phyloP scores from a whole-genome alignment of 75 land plant species.

The Cunninghamia lanceolata region DNA sequence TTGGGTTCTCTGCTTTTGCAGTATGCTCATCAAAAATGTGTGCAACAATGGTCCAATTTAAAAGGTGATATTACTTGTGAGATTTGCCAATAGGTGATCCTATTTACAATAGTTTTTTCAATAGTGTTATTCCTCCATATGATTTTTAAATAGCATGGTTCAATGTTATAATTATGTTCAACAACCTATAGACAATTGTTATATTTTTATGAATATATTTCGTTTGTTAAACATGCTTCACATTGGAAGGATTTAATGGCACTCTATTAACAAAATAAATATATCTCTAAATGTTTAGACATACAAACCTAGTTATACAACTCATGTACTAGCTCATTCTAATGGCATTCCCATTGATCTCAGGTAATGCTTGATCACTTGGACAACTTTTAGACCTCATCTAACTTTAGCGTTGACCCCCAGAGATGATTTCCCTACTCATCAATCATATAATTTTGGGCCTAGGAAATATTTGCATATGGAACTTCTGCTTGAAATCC shows the following conservation, averaged over 20 bases:
- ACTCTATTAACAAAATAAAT: background rate
- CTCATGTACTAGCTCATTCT: conserved; percentile 34
- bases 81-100: conserved; percentile 55
- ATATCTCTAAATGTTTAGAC: conserved; percentile 28
- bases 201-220: background rate
- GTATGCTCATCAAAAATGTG: conserved; percentile 66
- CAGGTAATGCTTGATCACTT: conserved; percentile 27
- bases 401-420: background rate
- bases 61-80: conserved; percentile 61
- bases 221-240: background rate
- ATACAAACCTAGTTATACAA: conserved; percentile 59
- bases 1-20: conserved; percentile 13
- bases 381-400: background rate
- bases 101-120: background rate
- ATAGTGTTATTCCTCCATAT: background rate
- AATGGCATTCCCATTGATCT: conserved; percentile 59
- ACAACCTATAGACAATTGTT: background rate
- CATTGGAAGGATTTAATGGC: background rate
- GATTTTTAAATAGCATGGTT: background rate
- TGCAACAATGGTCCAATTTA: conserved; percentile 63
- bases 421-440: background rate
- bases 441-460: background rate
- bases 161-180: background rate
- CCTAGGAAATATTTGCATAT: background rate
- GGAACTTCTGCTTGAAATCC: background rate